These are phyloP conservation scores for Hyaloscypha finlandica DNA, from an alignment of 495 filamentous ascomycete genomes.

Conservation along the genomic window DNA sequence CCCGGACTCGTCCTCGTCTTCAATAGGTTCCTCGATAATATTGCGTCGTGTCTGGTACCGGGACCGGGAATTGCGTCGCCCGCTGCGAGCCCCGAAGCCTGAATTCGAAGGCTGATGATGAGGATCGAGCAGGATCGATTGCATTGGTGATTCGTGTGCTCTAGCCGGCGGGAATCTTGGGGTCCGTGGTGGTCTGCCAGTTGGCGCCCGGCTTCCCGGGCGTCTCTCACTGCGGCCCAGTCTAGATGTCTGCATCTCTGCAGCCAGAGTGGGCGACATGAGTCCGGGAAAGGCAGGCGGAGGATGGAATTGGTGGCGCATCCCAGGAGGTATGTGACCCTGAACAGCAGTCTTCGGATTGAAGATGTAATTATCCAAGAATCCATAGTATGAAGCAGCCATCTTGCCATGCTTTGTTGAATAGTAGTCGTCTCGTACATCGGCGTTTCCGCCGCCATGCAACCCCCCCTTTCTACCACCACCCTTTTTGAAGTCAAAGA, in stretches of 20 bases:
- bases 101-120: constrained; percentile 77
- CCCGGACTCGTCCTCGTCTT: constrained; percentile 40
- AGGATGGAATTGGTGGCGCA: constrained; percentile 71
- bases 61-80: constrained; percentile 44
- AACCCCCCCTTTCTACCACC: constrained; percentile 52
- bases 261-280: constrained; percentile 59
- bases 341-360: constrained; percentile 60
- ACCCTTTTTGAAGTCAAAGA: constrained; percentile 95
- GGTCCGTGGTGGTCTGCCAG: constrained; percentile 20
- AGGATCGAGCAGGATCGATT: constrained; percentile 79
- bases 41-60: constrained; percentile 43
- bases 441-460: constrained; percentile 42
- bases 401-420: constrained; percentile 96
- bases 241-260: constrained; percentile 54
- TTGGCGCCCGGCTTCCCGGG: constrained; percentile 24
- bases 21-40: constrained; percentile 49
- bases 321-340: constrained; percentile 46
- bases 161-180: constrained; percentile 32
- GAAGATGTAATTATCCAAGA: constrained; percentile 83
- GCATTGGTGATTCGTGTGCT: constrained; percentile 55
- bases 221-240: constrained; percentile 47
- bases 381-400: constrained; percentile 90
- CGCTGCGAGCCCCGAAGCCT: constrained; percentile 44
- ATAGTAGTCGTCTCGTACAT: constrained; percentile 88
- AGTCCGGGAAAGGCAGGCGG: constrained; percentile 76